phyloP scores from a whole-genome alignment of 2,329 filamentous ascomycete genomes.

The Zymoseptoria tritici region DNA sequence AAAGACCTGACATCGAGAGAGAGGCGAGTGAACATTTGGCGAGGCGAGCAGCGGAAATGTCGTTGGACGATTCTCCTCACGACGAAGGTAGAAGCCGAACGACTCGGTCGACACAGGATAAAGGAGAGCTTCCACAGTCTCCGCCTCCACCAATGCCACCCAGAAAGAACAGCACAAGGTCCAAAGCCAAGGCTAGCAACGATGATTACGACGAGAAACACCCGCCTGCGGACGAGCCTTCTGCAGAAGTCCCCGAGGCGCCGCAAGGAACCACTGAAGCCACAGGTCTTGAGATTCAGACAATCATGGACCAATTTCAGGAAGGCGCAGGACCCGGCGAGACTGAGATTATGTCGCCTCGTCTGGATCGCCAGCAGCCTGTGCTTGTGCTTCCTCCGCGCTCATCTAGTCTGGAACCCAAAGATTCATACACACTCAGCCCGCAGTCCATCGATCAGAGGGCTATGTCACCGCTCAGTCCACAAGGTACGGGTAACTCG shows the following conservation, averaged over 20 bases:
- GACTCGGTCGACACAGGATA: conserved; percentile 2
- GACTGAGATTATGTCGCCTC: conserved; percentile 87
- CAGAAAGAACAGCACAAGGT: conserved; percentile 22
- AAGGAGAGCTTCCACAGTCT: conserved; percentile 18
- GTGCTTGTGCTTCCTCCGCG: conserved; percentile 71
- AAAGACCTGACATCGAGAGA: conserved; percentile 19
- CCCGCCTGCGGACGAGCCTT: conserved; percentile 18
- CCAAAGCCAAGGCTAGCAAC: conserved; percentile 7
- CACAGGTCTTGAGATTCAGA: conserved; percentile 74
- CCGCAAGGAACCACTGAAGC: conserved; percentile 30
- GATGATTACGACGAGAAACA: conserved; percentile 27
- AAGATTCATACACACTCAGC: conserved; percentile 19
- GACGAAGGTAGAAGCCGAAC: neutral
- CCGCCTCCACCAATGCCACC: conserved; percentile 27
- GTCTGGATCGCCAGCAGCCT: conserved; percentile 74
- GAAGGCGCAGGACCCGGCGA: conserved; percentile 52
- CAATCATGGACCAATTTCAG: conserved; percentile 94
- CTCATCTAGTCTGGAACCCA: conserved; percentile 75
- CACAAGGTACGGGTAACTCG: conserved; percentile 21
- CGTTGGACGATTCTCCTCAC: conserved; percentile 4
- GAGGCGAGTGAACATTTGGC: conserved; percentile 28
- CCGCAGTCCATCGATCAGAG: conserved; percentile 21
- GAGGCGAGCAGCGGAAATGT: conserved; percentile 23
- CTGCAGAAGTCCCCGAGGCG: conserved; percentile 42
- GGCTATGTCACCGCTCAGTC: conserved; percentile 10